These are phyloP conservation scores for Cercophora sp. DNA, from an alignment of 495 filamentous ascomycete species.

Conservation along the genomic window DNA sequence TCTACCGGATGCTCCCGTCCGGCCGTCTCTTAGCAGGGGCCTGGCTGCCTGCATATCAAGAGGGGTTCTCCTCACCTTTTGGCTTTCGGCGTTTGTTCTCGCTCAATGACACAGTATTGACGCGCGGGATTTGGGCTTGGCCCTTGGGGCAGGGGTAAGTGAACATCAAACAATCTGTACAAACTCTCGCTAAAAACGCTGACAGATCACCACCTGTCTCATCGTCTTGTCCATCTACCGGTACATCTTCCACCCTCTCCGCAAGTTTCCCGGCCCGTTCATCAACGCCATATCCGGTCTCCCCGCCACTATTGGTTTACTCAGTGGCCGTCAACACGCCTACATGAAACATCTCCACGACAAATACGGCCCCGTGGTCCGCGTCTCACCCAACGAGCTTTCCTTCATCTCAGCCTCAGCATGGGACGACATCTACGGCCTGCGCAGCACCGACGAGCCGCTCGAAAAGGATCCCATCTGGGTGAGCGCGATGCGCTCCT, in stretches of 20 bases:
- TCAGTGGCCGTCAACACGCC: not conserved
- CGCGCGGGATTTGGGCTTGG: too few species aligned
- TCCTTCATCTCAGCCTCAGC: constrained; percentile 27
- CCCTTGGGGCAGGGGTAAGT: too few species aligned
- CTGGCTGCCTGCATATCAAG: too few species aligned
- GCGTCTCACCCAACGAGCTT: constrained; percentile 20
- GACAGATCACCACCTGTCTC: not conserved
- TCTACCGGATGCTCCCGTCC: too few species aligned
- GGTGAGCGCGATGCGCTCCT: constrained; percentile 28
- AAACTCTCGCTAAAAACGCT: too few species aligned
- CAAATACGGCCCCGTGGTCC: not conserved
- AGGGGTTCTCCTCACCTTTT: too few species aligned
- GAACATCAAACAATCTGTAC: too few species aligned
- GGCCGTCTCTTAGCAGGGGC: too few species aligned
- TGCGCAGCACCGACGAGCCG: constrained; percentile 28
- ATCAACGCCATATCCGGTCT: constrained; percentile 11
- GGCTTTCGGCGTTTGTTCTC: too few species aligned
- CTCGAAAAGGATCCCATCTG: constrained; percentile 47
- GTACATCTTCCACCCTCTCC: constrained; percentile 14
- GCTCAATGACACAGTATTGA: too few species aligned
- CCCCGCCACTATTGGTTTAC: not conserved
- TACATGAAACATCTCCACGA: not conserved
- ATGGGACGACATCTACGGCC: constrained; percentile 48
- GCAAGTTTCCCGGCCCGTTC: constrained; percentile 15
- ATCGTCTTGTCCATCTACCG: not conserved